Conservation (phyloP, 352 stramenopile species). For the Phytophthora colocasiae region DNA sequence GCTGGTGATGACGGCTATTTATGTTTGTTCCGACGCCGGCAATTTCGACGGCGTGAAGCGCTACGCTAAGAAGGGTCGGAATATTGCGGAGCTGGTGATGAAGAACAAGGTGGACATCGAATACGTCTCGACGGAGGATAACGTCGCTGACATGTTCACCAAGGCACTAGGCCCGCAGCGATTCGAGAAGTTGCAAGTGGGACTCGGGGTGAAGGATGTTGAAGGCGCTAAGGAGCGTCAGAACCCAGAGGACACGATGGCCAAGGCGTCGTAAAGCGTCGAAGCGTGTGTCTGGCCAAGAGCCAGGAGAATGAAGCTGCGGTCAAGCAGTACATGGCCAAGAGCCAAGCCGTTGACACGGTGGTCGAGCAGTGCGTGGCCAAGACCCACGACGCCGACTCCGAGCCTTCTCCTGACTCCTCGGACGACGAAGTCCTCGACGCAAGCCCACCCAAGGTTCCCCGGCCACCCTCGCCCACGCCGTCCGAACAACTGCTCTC, state of each 20-base stretch:
- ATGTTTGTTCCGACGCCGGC: constrained; percentile 1
- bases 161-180: constrained; percentile 9
- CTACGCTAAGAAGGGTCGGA: constrained; percentile 7
- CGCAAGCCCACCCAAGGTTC: neutral
- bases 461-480: neutral
- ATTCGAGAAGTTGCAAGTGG: constrained; percentile 2
- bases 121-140: neutral
- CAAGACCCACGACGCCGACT: neutral
- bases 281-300: too few relatives aligned
- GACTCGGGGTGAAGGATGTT: too few relatives aligned
- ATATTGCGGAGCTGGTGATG: constrained; percentile 2
- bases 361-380: too few relatives aligned
- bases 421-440: neutral
- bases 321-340: too few relatives aligned
- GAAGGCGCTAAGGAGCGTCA: too few relatives aligned
- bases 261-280: too few relatives aligned
- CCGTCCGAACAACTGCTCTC: neutral
- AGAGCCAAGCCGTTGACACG: too few relatives aligned
- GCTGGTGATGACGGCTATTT: neutral
- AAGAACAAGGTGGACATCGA: neutral
- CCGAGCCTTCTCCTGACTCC: neutral
- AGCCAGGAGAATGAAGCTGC: too few relatives aligned
- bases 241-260: too few relatives aligned
- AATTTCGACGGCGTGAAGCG: constrained; percentile 11
- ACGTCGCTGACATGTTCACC: constrained; percentile 5